Evolutionary conservation across 108 stramenopile species (phyloP).

Genomic region (Cyclotella atomus): DNA sequence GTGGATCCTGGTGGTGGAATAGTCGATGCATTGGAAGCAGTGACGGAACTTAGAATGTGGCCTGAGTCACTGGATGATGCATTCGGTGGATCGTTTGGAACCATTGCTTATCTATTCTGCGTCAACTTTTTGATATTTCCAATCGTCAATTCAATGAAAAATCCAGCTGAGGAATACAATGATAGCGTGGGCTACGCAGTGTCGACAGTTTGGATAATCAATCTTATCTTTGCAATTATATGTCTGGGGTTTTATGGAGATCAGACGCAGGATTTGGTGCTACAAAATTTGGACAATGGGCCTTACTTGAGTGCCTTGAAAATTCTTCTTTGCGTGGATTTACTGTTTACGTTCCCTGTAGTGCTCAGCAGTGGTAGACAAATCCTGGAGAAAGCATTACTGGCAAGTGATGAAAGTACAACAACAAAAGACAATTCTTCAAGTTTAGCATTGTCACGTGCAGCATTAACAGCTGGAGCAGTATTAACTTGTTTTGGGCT

Average conservation of each 20-base stretch:
- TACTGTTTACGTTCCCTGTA: conserved; percentile 53
- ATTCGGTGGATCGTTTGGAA: conserved; percentile 54
- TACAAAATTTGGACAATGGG: conserved; percentile 52
- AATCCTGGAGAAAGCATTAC: conserved; percentile 47
- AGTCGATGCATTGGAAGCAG: no score
- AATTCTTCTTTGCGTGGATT: conserved; percentile 49
- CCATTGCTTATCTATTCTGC: conserved; percentile 53
- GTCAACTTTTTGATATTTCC: conserved; percentile 55
- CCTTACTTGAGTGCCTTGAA: conserved; percentile 46
- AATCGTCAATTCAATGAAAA: conserved; percentile 49
- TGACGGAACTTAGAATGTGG: conserved; percentile 48
- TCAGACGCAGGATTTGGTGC: conserved; percentile 48
- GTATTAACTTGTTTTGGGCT: conserved; percentile 45
- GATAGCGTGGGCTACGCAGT: conserved; percentile 45
- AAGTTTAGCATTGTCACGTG: conserved; percentile 30
- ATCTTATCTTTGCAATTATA: conserved; percentile 45
- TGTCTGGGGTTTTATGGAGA: conserved; percentile 50
- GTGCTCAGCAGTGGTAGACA: conserved; percentile 52
- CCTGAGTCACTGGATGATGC: conserved; percentile 39
- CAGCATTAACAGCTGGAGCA: conserved; percentile 37
- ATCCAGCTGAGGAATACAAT: conserved; percentile 34
- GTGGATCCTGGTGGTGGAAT: no score
- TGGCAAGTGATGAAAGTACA: not conserved
- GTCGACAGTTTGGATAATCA: conserved; percentile 47
- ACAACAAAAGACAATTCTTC: not conserved